A percentile compares a stretch with the other conserved stretches of the same genome.
Evolutionary conservation across 129 eudicot species (phyloP).

Genomic region (Chrysanthemum makinoi): DNA sequence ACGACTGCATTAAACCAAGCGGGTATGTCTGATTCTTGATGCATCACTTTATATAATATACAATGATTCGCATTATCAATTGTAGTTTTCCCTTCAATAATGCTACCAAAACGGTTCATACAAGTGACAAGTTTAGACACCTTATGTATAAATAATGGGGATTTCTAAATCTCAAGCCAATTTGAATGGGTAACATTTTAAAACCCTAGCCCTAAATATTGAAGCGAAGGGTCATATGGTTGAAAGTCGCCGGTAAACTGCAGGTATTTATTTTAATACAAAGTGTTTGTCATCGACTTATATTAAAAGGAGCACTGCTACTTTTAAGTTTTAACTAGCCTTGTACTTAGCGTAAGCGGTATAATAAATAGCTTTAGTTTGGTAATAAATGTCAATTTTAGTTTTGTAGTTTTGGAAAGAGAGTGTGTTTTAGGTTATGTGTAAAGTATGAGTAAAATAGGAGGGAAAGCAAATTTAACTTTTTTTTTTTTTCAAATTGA

Average conservation of each 20-base stretch:
- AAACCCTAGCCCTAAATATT: neutral
- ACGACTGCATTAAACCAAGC: neutral
- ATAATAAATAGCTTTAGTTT: no score
- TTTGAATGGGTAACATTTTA: neutral
- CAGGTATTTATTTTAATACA: neutral
- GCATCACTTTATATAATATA: constrained; percentile 1
- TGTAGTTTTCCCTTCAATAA: constrained; percentile 2
- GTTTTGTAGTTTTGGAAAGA: no score
- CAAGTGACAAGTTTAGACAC: neutral
- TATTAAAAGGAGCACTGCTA: neutral
- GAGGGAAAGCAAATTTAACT: no score
- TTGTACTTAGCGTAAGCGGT: no score
- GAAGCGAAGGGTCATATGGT: neutral
- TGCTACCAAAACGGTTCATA: neutral
- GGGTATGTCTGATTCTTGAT: neutral
- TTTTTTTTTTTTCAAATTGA: no score
- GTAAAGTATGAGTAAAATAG: no score
- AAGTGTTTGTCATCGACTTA: neutral
- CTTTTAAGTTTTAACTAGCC: no score
- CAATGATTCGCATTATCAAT: neutral
- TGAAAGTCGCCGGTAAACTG: neutral
- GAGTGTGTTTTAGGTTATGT: no score
- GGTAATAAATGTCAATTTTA: no score
- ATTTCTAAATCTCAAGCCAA: neutral
- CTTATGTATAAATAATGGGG: neutral